Conservation (phyloP, 441 rosid genomes). For the Manihot esculenta region DNA sequence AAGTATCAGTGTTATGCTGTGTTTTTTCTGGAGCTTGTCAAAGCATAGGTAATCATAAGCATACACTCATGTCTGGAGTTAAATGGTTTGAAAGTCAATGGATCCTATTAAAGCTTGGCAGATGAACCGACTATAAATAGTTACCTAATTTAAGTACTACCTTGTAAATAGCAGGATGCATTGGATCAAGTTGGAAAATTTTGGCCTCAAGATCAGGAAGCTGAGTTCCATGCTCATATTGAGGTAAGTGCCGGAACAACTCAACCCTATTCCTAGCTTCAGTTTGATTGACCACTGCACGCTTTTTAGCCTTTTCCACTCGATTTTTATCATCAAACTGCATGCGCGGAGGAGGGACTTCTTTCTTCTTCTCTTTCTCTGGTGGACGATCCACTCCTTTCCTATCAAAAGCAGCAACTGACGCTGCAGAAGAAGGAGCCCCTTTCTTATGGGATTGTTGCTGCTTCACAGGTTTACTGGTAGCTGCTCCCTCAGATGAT, state of each 20-base stretch:
- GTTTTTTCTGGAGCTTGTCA: not conserved
- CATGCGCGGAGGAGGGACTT: slow-evolving; percentile 83
- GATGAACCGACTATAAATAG: slow-evolving; percentile 4
- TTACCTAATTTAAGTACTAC: slow-evolving; percentile 34
- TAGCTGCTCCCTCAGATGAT: slow-evolving; percentile 36
- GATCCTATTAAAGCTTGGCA: slow-evolving; percentile 8
- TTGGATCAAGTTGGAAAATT: slow-evolving; percentile 63
- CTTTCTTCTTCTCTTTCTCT: slow-evolving; percentile 85
- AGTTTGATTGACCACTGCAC: slow-evolving; percentile 71
- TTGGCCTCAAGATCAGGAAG: slow-evolving; percentile 70
- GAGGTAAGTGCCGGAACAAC: slow-evolving; percentile 88
- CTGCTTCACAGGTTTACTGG: slow-evolving; percentile 48
- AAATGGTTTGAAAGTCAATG: not conserved
- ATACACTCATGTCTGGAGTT: not conserved
- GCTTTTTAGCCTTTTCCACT: slow-evolving; percentile 89
- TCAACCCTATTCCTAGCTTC: slow-evolving; percentile 92
- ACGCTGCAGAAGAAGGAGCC: slow-evolving; percentile 38
- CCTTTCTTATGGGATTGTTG: slow-evolving; percentile 66
- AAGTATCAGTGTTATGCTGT: not conserved
- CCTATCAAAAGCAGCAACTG: slow-evolving; percentile 61
- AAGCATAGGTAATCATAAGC: not conserved
- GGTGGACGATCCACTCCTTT: slow-evolving; percentile 51
- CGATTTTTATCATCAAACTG: slow-evolving; percentile 83
- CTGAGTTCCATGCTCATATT: slow-evolving; percentile 77
- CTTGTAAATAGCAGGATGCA: slow-evolving; percentile 92